These are phyloP conservation scores for Globisporangium nagaii DNA, from an alignment of 352 stramenopile species.

Conservation along the genomic window DNA sequence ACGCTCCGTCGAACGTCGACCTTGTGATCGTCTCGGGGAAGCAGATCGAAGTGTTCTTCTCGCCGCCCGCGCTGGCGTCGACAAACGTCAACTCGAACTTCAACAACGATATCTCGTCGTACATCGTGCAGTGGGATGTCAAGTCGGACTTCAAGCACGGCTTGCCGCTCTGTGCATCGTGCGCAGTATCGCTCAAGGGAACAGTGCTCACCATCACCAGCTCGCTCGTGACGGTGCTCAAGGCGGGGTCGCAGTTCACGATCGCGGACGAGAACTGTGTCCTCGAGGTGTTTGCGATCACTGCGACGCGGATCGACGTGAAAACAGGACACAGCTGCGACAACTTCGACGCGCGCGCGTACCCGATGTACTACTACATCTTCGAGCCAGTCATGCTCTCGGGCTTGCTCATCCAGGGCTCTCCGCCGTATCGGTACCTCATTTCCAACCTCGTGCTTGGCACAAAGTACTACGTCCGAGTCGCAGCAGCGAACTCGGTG, in stretches of 20 bases:
- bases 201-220: conserved; percentile 31
- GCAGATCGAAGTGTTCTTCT: conserved; percentile 89
- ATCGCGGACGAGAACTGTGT: conserved; percentile 48
- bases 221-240: conserved; percentile 24
- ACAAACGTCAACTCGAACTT: conserved; percentile 57
- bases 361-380: conserved; percentile 60
- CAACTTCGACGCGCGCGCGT: conserved; percentile 40
- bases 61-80: conserved; percentile 47
- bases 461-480: conserved; percentile 88
- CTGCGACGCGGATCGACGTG: conserved; percentile 19
- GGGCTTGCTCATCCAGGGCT: conserved; percentile 55
- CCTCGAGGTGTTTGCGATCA: conserved; percentile 24
- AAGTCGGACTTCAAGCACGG: conserved; percentile 62
- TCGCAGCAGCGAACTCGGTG: conserved; percentile 90
- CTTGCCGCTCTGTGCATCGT: conserved; percentile 36
- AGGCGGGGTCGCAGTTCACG: conserved; percentile 35
- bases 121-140: conserved; percentile 89
- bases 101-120: conserved; percentile 84
- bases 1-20: conserved; percentile 84
- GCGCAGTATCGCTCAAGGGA: conserved; percentile 34
- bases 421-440: conserved; percentile 76
- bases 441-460: conserved; percentile 59
- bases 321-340: conserved; percentile 27
- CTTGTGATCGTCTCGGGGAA: conserved; percentile 83
- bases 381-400: conserved; percentile 42